Evolutionary conservation across 495 filamentous ascomycete genomes (phyloP).

Genomic region (Pseudotulostoma volvatum): DNA sequence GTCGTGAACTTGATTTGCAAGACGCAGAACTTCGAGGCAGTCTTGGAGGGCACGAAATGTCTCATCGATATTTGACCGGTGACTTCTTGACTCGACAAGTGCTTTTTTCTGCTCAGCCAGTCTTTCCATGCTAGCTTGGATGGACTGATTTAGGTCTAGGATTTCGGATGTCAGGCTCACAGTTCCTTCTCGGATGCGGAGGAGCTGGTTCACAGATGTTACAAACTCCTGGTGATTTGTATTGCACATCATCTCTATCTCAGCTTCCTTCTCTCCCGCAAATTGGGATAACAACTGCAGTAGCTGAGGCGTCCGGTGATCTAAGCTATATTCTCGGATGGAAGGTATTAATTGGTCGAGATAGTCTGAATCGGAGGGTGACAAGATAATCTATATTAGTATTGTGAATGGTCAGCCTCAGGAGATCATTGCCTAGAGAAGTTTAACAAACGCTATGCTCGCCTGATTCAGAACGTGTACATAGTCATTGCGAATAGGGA

Average conservation of each 20-base stretch:
- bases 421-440: not conserved
- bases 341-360: slow-evolving; percentile 88
- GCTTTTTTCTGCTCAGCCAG: slow-evolving; percentile 88
- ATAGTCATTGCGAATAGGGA: slow-evolving; percentile 17
- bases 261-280: slow-evolving; percentile 67
- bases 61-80: slow-evolving; percentile 93
- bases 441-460: not conserved
- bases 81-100: slow-evolving; percentile 73
- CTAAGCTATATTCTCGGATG: slow-evolving; percentile 70
- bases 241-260: slow-evolving; percentile 90
- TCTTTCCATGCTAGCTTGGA: slow-evolving; percentile 88
- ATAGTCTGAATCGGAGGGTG: slow-evolving; percentile 81
- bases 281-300: slow-evolving; percentile 64
- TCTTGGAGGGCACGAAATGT: slow-evolving; percentile 77
- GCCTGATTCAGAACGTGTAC: slow-evolving; percentile 29
- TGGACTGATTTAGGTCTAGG: slow-evolving; percentile 77
- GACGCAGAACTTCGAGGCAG: slow-evolving; percentile 77
- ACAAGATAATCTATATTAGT: slow-evolving; percentile 61
- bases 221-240: slow-evolving; percentile 96
- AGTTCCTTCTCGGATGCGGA: slow-evolving; percentile 76
- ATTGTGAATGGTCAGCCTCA: slow-evolving; percentile 2
- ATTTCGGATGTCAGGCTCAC: slow-evolving; percentile 82
- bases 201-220: slow-evolving; percentile 77
- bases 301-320: slow-evolving; percentile 56
- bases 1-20: slow-evolving; percentile 91